Evolutionary conservation across 2,329 filamentous ascomycete species (phyloP), one percentile per base, ranked within the genome.

Genomic region (Diaporthe ilicicola): DNA sequence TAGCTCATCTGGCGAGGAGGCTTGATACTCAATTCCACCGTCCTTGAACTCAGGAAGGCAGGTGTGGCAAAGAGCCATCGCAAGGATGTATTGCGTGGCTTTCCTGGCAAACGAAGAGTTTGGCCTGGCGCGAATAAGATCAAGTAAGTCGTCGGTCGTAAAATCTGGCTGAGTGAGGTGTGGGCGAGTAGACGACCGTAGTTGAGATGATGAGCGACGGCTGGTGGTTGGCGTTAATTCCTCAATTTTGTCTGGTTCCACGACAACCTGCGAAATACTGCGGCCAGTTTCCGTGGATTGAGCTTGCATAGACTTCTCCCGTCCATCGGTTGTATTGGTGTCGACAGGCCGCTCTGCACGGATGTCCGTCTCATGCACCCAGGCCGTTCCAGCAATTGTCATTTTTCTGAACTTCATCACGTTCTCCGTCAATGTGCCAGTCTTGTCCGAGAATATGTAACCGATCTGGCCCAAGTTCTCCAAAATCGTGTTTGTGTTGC

Each of bases 391-490:
- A 3, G 93, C 94, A 39, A 98, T 91, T 76, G 93, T 97, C 81
- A 98, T 88, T 79, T 97, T 97, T 53, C 95, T 92, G 78, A 98
- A 98, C 73, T 94, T 94, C 95, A 98, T 98, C 13, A 94, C 87
- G 75, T 98, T 98, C 76, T 98, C 94, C 1, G 95, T 98, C 74
- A 98, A 84, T 0, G 95, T 98, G 1, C 95, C 95, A 0, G 95
- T 98, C 83, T 98, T 98, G 80, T 98, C 95, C 0, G 94, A 97
- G 76, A 98, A 97, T 24, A 97, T 89, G 77, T 97, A 96, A 74
- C 87, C 93, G 72, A 98, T 90, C 82, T 98, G 95, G 0, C 95
- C 95, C 0, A 98, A 85, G 77, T 98, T 95, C 78, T 98, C 95
- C 72, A 98, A 91, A 77, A 98, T 98, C 0, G 95, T 98, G 37